Percentiles rank a stretch among this genome's conserved stretches.
Evolutionary conservation across 495 filamentous ascomycete species (phyloP).

Genomic region (Aspergillus homomorphus): DNA sequence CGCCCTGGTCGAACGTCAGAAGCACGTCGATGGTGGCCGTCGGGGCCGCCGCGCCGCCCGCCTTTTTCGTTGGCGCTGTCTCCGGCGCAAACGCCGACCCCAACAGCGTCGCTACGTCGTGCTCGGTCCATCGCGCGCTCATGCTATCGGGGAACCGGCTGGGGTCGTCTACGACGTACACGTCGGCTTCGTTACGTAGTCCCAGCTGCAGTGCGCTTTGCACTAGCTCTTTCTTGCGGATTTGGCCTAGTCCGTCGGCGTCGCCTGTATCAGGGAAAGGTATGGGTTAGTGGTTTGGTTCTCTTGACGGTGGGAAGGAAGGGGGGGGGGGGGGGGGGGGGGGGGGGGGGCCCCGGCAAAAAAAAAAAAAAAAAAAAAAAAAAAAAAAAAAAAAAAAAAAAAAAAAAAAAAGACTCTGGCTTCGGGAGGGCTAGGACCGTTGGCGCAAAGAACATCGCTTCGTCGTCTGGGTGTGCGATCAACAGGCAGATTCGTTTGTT

Average conservation of each 20-base stretch:
- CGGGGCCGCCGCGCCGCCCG: slow-evolving; percentile 33
- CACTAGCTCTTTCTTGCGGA: slow-evolving; percentile 76
- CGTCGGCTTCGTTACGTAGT: slow-evolving; percentile 65
- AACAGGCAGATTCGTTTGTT: slow-evolving; percentile 84
- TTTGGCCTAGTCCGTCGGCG: slow-evolving; percentile 81
- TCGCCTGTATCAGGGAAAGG: slow-evolving; percentile 50
- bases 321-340: not conserved
- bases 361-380: too few species aligned
- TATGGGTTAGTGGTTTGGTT: not conserved
- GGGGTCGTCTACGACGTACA: slow-evolving; percentile 76
- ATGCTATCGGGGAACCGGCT: slow-evolving; percentile 82
- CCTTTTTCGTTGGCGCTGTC: slow-evolving; percentile 28
- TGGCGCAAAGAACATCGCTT: slow-evolving; percentile 99
- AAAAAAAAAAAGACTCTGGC: too few species aligned
- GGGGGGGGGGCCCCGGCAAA: too few species aligned
- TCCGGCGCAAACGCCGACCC: slow-evolving; percentile 65
- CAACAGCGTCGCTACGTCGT: slow-evolving; percentile 65
- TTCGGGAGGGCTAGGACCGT: slow-evolving; percentile 76
- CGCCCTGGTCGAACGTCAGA: slow-evolving; percentile 80
- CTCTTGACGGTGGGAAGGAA: not conserved
- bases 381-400: too few species aligned
- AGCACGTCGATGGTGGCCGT: slow-evolving; percentile 71
- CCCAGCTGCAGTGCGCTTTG: slow-evolving; percentile 74
- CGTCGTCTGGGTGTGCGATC: slow-evolving; percentile 96
- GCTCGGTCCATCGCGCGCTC: slow-evolving; percentile 68